Evolutionary conservation across 257 asterid species (phyloP), one percentile per base, ranked within the genome.

Genomic region (Verbena officinalis): DNA sequence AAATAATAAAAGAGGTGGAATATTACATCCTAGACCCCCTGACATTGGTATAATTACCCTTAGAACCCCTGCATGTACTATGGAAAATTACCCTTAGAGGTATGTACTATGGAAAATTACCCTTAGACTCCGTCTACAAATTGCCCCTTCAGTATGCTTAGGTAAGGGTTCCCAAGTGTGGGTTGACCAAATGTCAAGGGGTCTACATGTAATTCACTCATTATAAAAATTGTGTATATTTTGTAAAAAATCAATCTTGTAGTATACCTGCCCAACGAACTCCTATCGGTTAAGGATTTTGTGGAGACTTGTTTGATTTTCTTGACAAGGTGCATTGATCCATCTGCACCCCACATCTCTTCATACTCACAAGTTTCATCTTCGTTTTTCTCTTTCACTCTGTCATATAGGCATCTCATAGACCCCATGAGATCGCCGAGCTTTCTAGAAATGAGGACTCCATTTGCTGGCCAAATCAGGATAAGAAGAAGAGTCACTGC

Each of bases 271-370:
- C 86, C 97, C 0, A 64, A 66, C 4, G 88, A 73, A 75, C 30
- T 75, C 55, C 77, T 70, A 50, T 86, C 86, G 14, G 61, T 75
- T 21, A 71, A 42, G 70, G 44, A 7, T 6, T 74, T 46, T 7
- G 79, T 49, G 16, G 83, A 78, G 68, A 75, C 75, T 67, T 83
- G 83, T 48, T 77, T 76, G 45, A 83, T 45, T 83, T 87, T 82
- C 83, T 82, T 88, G 81, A 90, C 79, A 14, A 90, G 96, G 84
- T 94, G 99, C 96, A 94, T 90, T 3, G 95, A 64, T 58, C 99
- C 99, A 78, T 94, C 99, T 5, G 97, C 90, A 76, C 86, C 99
- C 99, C 99, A 94, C 8, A 90, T 62, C 80, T 81, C 92, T 73
- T 94, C 99, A 56, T 90, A 90, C 78, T 94, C 96, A 48, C 82